phyloP scores from a whole-genome alignment of 179 eudicot species.

The Dionaea muscipula region DNA sequence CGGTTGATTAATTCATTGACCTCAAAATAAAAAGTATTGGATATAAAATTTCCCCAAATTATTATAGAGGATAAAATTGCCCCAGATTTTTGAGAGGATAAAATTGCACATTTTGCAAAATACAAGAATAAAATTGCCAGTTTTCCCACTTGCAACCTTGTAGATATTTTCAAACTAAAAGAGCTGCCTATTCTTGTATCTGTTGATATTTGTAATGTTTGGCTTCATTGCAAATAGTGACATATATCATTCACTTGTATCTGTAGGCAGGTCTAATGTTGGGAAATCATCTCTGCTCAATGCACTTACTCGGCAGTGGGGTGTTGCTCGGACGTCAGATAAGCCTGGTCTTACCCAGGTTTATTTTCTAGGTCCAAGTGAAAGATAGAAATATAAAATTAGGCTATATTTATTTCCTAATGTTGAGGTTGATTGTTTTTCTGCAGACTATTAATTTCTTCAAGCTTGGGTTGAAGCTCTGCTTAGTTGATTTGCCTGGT shows the following conservation, averaged over 20 bases:
- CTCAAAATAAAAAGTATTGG: no score
- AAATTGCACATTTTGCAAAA: no score
- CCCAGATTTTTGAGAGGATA: no score
- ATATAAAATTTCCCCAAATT: no score
- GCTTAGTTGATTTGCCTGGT: constrained; percentile 91
- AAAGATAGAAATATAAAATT: neutral
- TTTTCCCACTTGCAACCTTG: no score
- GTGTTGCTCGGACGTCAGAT: constrained; percentile 89
- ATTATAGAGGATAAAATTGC: no score
- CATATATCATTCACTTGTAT: constrained; percentile 7
- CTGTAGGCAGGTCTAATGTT: constrained; percentile 85
- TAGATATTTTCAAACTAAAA: no score
- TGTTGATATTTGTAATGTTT: no score
- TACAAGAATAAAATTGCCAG: no score
- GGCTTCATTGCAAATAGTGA: neutral
- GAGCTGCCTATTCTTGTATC: no score
- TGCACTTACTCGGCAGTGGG: constrained; percentile 94
- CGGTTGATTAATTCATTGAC: no score
- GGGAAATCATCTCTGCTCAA: constrained; percentile 89
- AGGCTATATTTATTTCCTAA: neutral
- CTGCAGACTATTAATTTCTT: constrained; percentile 84
- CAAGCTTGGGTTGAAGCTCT: constrained; percentile 67
- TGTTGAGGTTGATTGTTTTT: constrained; percentile 10
- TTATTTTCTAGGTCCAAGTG: constrained; percentile 9
- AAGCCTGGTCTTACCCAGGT: constrained; percentile 99